Percentiles rank a stretch among this genome's conserved stretches.
These are phyloP conservation scores for Annona cherimola DNA, from an alignment of 164 flowering plant genomes.

Conservation along the genomic window DNA sequence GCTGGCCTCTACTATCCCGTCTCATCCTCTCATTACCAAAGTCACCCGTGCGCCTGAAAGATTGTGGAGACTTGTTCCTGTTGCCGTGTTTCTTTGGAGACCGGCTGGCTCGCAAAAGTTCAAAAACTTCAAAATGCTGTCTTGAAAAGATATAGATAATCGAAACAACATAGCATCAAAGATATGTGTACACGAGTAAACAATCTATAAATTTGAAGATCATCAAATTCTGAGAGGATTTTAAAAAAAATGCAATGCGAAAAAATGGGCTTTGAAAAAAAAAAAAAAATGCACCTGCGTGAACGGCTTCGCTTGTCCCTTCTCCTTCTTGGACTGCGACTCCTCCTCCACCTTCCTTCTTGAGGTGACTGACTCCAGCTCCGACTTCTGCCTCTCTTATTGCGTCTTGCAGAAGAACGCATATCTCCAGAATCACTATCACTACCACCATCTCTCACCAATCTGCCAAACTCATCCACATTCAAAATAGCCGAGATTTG, in stretches of 20 bases:
- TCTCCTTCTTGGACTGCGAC: slow-evolving; percentile 61
- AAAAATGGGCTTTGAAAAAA: not conserved
- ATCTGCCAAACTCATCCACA: slow-evolving; percentile 88
- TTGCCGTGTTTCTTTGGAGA: slow-evolving; percentile 69
- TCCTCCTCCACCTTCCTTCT: slow-evolving; percentile 41
- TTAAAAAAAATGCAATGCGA: not conserved
- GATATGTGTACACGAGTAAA: not conserved
- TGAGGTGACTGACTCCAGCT: slow-evolving; percentile 56
- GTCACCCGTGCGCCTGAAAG: slow-evolving; percentile 34
- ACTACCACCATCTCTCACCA: slow-evolving; percentile 55
- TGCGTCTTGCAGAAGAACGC: slow-evolving; percentile 24
- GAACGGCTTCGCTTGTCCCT: slow-evolving; percentile 64
- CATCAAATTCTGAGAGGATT: not conserved
- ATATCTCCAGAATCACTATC: slow-evolving; percentile 77
- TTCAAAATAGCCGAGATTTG: slow-evolving; percentile 23
- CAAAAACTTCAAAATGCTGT: slow-evolving; percentile 2
- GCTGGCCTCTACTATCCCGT: slow-evolving; percentile 31
- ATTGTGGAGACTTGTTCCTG: slow-evolving; percentile 67
- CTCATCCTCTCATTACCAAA: slow-evolving; percentile 33
- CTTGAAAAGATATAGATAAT: not conserved
- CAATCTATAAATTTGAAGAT: not conserved
- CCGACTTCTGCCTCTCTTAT: slow-evolving; percentile 49
- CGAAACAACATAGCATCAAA: not conserved
- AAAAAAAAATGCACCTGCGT: slow-evolving; percentile 48
- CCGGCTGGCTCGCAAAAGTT: slow-evolving; percentile 45